Conservation (phyloP, 2,329 filamentous ascomycete species). For the Nothophoma quercina region DNA sequence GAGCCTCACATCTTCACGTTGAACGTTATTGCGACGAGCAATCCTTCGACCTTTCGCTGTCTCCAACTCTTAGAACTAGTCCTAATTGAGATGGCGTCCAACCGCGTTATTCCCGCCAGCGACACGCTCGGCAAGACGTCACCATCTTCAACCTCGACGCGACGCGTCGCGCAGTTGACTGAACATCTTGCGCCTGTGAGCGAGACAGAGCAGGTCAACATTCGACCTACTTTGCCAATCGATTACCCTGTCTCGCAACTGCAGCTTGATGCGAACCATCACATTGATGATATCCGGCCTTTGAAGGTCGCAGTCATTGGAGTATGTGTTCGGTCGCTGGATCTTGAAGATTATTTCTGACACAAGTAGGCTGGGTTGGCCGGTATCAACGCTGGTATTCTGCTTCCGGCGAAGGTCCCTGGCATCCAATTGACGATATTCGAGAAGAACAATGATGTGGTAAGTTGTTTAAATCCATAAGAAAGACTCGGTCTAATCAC, state of each 20-base stretch:
- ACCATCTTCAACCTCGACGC: constrained; percentile 23
- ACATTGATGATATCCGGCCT: constrained; percentile 41
- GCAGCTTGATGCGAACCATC: constrained; percentile 34
- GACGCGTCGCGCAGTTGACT: constrained; percentile 38
- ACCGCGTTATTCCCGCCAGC: constrained; percentile 15
- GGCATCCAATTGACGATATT: constrained; percentile 65
- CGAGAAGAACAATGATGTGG: constrained; percentile 56
- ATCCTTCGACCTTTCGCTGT: neutral
- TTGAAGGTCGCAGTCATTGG: constrained; percentile 67
- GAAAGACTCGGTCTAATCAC: neutral
- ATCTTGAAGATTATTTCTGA: neutral
- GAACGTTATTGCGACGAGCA: neutral
- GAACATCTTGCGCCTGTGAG: constrained; percentile 32
- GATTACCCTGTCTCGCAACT: constrained; percentile 39
- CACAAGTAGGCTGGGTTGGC: constrained; percentile 61
- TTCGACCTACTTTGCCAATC: constrained; percentile 22
- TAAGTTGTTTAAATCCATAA: constrained; percentile 13
- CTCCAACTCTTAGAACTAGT: neutral
- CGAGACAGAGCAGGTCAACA: constrained; percentile 25
- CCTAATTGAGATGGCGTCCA: constrained; percentile 27
- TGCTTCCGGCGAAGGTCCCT: constrained; percentile 74
- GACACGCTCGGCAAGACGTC: constrained; percentile 24
- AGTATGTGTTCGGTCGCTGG: neutral
- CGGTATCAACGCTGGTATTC: constrained; percentile 69
- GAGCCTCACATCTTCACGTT: neutral